Base-by-base conservation (phyloP, 2,329 filamentous ascomycete genomes). In the Penicillium freii region DNA sequence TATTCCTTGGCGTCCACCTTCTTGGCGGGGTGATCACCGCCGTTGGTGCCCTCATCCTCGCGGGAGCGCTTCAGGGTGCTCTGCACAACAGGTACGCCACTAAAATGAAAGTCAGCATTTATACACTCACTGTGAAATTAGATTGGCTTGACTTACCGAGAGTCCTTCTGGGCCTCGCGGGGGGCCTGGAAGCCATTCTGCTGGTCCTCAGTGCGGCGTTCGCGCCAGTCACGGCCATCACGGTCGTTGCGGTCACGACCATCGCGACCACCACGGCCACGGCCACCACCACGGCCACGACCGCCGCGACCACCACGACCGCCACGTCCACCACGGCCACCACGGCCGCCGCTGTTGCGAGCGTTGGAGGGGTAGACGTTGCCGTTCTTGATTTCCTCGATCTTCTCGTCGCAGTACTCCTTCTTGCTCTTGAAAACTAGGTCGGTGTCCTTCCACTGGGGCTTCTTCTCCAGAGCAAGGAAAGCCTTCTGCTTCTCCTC, bases 341-440 rank as follows among this genome's bases (percentile, higher is more conserved):
- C 79, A 55, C 79, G 78, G 75, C 63, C 61, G 9, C 62, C 61
- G 67, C 79, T 85, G 42, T 53, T 56, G 36, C 54, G 54, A 23
- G 33, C 54, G 7, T 47, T 45, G 43, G 49, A 53, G 60, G 88
- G 84, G 71, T 86, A 79, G 47, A 91, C 79, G 69, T 85, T 86
- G 59, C 90, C 90, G 43, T 86, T 82, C 65, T 84, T 81, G 68
- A 93, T 92, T 38, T 89, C 84, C 54, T 86, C 78, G 56, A 81
- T 82, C 80, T 93, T 93, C 74, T 87, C 85, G n/a, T 88, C 82
- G 64, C 89, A 88, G 75, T 99, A 99, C 19, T 86, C 89, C 69
- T 85, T 84, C 87, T 99, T 99, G 76, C 86, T 87, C 86, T 91
- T 92, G 78, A 94, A 87, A 72, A 87, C 79, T 51, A 97, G 82